These are phyloP conservation scores for Russula sp. DNA, from an alignment of 768 basidiomycete genomes.

Conservation along the genomic window DNA sequence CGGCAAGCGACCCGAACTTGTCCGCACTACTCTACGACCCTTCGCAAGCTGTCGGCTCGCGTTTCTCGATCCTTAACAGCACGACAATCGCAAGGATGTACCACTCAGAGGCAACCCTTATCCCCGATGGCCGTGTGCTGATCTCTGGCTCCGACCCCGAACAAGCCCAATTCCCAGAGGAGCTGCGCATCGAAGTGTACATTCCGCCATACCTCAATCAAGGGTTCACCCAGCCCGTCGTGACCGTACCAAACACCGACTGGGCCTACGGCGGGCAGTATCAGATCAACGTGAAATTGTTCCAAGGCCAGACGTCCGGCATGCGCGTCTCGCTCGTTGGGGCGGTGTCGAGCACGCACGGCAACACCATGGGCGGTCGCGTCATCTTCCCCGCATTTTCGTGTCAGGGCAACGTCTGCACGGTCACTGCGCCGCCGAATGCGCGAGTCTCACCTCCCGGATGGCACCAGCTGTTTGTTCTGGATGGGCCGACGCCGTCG, in stretches of 20 bases:
- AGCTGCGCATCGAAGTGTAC: conserved; percentile 75
- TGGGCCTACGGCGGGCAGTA: conserved; percentile 52
- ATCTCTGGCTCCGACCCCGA: conserved; percentile 73
- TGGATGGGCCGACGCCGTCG: conserved; percentile 75
- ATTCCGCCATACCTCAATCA: conserved; percentile 77
- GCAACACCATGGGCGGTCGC: conserved; percentile 66
- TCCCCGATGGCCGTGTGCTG: conserved; percentile 68
- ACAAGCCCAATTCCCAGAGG: conserved; percentile 55
- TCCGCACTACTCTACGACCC: conserved; percentile 68
- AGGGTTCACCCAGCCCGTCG: conserved; percentile 55
- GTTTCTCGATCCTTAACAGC: conserved; percentile 56
- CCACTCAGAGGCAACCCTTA: conserved; percentile 68
- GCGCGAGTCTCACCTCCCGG: conserved; percentile 60
- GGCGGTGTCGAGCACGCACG: conserved; percentile 73
- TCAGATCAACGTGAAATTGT: conserved; percentile 40
- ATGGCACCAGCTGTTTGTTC: conserved; percentile 69
- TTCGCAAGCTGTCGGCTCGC: conserved; percentile 40
- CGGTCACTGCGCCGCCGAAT: conserved; percentile 72
- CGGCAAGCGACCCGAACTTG: conserved; percentile 56
- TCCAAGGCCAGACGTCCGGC: conserved; percentile 29
- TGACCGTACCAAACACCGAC: conserved; percentile 50
- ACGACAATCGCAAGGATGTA: conserved; percentile 72
- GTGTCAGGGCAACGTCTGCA: conserved; percentile 62
- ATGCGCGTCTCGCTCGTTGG: conserved; percentile 60
- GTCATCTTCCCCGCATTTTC: conserved; percentile 68